Conservation (phyloP, 768 basidiomycete genomes). For the Lactifluus subvellereus region DNA sequence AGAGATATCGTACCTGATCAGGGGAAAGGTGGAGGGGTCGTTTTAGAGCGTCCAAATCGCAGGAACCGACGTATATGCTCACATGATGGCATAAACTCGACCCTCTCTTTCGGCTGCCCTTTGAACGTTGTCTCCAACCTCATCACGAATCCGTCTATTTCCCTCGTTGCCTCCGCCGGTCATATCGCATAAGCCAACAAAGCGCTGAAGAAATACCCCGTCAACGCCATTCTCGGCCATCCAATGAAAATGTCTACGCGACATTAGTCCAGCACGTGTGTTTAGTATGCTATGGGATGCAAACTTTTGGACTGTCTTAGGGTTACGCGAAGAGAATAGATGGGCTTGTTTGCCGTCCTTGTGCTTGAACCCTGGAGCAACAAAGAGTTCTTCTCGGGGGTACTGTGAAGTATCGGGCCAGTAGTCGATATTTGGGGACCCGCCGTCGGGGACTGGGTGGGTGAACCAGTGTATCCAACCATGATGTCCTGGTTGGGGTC, state of each 20-base stretch:
- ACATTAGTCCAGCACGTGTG: slow-evolving; percentile 22
- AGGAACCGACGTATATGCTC: slow-evolving; percentile 27
- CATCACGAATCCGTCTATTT: slow-evolving; percentile 60
- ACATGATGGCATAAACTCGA: slow-evolving; percentile 83
- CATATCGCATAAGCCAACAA: slow-evolving; percentile 59
- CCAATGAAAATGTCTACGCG: slow-evolving; percentile 61
- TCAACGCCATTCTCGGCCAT: slow-evolving; percentile 80
- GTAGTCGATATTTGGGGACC: slow-evolving; percentile 65
- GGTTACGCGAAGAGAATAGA: slow-evolving; percentile 74
- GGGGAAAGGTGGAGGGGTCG: background rate
- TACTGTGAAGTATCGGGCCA: slow-evolving; percentile 78
- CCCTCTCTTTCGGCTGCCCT: slow-evolving; percentile 78
- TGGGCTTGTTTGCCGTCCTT: slow-evolving; percentile 53
- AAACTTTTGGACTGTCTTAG: slow-evolving; percentile 61
- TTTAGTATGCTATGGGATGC: background rate
- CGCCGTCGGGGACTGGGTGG: slow-evolving; percentile 60
- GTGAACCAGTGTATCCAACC: slow-evolving; percentile 87
- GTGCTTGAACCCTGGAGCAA: slow-evolving; percentile 58
- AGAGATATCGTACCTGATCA: slow-evolving; percentile 72
- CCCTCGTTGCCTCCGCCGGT: slow-evolving; percentile 46
- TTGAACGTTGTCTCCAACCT: slow-evolving; percentile 63
- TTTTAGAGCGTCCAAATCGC: background rate
- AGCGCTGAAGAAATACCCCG: slow-evolving; percentile 78
- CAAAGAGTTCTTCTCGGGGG: slow-evolving; percentile 62
- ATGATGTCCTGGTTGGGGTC: slow-evolving; percentile 48